A percentile compares a stretch with the other conserved stretches of the same genome.
These are phyloP conservation scores for Termitomyces sp. DNA, from an alignment of 768 basidiomycete species.

Conservation along the genomic window DNA sequence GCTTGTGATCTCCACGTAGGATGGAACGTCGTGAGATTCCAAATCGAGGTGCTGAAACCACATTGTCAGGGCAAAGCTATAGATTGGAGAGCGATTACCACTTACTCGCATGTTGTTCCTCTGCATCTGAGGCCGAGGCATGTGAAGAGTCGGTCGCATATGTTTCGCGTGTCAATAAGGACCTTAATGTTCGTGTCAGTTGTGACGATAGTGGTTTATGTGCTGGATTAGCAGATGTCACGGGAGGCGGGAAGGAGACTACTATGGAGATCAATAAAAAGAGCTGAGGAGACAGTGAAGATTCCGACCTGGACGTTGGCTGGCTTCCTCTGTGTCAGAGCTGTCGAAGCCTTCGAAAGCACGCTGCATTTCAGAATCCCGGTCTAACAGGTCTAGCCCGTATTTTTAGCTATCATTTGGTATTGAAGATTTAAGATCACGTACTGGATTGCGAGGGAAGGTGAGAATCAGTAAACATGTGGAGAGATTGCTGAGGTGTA, in stretches of 20 bases:
- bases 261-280: background rate
- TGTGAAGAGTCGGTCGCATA: background rate
- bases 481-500: slow-evolving; percentile 52
- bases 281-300: background rate
- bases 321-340: slow-evolving; percentile 35
- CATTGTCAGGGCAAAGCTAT: background rate
- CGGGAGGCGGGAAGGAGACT: background rate
- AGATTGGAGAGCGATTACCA: background rate
- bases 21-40: slow-evolving; percentile 6
- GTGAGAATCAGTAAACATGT: slow-evolving; percentile 45
- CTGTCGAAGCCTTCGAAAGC: slow-evolving; percentile 53
- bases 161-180: background rate
- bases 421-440: background rate
- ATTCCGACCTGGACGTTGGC: slow-evolving; percentile 15
- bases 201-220: background rate
- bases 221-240: background rate
- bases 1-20: background rate
- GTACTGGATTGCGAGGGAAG: slow-evolving; percentile 55
- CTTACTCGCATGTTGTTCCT: background rate
- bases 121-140: background rate
- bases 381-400: slow-evolving; percentile 55
- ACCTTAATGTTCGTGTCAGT: background rate
- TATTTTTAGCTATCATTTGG: slow-evolving; percentile 8
- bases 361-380: slow-evolving; percentile 69
- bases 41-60: slow-evolving; percentile 13